phyloP scores from a whole-genome alignment of 192 early-diverging fungal genomes.

The Tieghemiomyces parasiticus region DNA sequence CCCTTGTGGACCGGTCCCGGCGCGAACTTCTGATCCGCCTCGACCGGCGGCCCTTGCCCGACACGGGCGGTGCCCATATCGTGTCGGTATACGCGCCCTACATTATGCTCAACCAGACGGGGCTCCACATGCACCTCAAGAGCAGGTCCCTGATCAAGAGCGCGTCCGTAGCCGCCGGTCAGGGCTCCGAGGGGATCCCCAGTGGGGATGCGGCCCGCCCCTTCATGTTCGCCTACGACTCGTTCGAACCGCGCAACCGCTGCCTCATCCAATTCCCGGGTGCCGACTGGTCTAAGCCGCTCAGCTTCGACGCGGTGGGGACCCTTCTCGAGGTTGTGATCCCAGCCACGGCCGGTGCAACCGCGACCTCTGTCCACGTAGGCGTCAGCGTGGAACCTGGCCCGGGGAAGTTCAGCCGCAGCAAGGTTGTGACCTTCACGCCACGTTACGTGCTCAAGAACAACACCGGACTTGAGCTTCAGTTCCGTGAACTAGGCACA shows the following conservation, averaged over 20 bases:
- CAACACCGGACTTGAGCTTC: conserved; percentile 47
- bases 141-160: conserved; percentile 68
- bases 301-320: conserved; percentile 94
- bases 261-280: conserved; percentile 54
- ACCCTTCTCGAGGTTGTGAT: conserved; percentile 66
- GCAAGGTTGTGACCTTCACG: conserved; percentile 78
- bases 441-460: conserved; percentile 87
- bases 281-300: conserved; percentile 71
- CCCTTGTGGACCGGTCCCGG: conserved; percentile 46
- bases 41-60: conserved; percentile 40
- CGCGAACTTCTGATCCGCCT: conserved; percentile 47
- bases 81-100: conserved; percentile 90
- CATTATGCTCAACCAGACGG: conserved; percentile 86
- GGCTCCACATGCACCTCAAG: conserved; percentile 58
- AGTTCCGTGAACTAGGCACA: conserved; percentile 57
- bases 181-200: conserved; percentile 25
- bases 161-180: conserved; percentile 53
- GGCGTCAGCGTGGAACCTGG: conserved; percentile 80
- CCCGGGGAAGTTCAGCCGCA: conserved; percentile 68
- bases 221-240: conserved; percentile 90
- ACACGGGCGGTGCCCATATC: conserved; percentile 56
- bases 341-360: conserved; percentile 22
- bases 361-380: conserved; percentile 47
- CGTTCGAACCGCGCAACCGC: conserved; percentile 68
- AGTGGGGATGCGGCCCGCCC: conserved; percentile 12